Evolutionary conservation across 495 filamentous ascomycete species (phyloP).

Genomic region (Oleoguttula mirabilis): DNA sequence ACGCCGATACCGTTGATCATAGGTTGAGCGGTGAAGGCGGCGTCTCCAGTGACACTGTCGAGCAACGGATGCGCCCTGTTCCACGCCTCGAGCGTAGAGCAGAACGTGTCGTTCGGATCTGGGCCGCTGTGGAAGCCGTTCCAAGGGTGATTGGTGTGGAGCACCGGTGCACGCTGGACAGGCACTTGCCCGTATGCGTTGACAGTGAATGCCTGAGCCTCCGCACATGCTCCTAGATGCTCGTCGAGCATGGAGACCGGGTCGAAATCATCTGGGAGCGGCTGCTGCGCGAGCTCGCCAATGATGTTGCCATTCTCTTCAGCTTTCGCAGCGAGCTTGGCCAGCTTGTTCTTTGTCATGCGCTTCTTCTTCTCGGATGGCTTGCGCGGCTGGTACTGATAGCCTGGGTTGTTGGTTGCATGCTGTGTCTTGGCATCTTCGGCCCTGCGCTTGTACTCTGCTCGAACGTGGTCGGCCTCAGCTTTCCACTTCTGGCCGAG

Average conservation of each 20-base stretch:
- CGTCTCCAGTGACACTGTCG: no score
- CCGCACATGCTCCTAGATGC: background rate
- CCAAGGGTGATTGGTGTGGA: no score
- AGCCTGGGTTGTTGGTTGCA: constrained; percentile 34
- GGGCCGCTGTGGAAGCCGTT: no score
- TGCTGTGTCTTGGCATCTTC: constrained; percentile 34
- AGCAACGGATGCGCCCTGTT: no score
- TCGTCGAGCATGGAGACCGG: background rate
- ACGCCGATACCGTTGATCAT: background rate
- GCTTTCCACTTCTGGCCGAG: constrained; percentile 36
- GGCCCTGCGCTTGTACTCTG: constrained; percentile 29
- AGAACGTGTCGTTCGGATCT: background rate
- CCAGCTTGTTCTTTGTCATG: constrained; percentile 22
- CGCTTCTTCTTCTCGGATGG: constrained; percentile 38
- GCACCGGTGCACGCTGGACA: no score
- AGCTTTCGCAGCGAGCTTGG: constrained; percentile 14
- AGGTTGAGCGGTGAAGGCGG: background rate
- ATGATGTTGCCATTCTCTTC: constrained; percentile 3
- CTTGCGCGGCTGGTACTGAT: constrained; percentile 40
- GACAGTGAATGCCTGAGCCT: background rate
- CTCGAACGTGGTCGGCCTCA: constrained; percentile 28
- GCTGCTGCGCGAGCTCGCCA: background rate
- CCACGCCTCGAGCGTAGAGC: no score
- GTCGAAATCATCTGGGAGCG: constrained; percentile 7
- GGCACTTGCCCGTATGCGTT: no score